Evolutionary conservation across 1,139 yeast species (phyloP).

Genomic region (Candida glucosophila): DNA sequence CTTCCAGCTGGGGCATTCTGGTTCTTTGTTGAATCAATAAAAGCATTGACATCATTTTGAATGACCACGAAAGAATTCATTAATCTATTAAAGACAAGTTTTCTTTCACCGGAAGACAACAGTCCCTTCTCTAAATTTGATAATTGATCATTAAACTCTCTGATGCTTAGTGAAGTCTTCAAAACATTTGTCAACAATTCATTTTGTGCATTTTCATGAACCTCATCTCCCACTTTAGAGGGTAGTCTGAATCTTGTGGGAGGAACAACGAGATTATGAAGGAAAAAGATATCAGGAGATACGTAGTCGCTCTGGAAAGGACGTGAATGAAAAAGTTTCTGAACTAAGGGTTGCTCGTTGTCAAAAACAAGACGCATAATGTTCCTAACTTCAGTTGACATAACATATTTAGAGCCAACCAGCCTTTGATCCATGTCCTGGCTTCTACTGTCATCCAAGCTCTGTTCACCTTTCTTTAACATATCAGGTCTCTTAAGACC

Average conservation of each 20-base stretch:
- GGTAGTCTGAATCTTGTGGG: slow-evolving; percentile 96
- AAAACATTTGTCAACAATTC: slow-evolving; percentile 75
- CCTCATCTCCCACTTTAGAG: slow-evolving; percentile 91
- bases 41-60: slow-evolving; percentile 92
- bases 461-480: slow-evolving; percentile 28
- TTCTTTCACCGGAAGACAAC: slow-evolving; percentile 54
- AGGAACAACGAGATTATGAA: slow-evolving; percentile 84
- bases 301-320: slow-evolving; percentile 48
- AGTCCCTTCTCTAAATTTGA: slow-evolving; percentile 54
- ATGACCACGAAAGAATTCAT: slow-evolving; percentile 93
- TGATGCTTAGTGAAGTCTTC: slow-evolving; percentile 69
- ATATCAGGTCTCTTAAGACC: slow-evolving; percentile 70
- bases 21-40: slow-evolving; percentile 86
- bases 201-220: slow-evolving; percentile 91
- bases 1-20: slow-evolving; percentile 64
- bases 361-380: slow-evolving; percentile 67
- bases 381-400: slow-evolving; percentile 81
- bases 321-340: slow-evolving; percentile 65
- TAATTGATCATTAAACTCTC: slow-evolving; percentile 82
- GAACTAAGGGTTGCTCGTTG: slow-evolving; percentile 57
- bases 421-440: slow-evolving; percentile 45
- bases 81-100: slow-evolving; percentile 72
- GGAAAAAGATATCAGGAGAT: slow-evolving; percentile 83
- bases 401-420: slow-evolving; percentile 73
- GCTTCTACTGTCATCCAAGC: slow-evolving; percentile 8